phyloP scores from a whole-genome alignment of 441 rosid species.

The Metrosideros polymorpha region DNA sequence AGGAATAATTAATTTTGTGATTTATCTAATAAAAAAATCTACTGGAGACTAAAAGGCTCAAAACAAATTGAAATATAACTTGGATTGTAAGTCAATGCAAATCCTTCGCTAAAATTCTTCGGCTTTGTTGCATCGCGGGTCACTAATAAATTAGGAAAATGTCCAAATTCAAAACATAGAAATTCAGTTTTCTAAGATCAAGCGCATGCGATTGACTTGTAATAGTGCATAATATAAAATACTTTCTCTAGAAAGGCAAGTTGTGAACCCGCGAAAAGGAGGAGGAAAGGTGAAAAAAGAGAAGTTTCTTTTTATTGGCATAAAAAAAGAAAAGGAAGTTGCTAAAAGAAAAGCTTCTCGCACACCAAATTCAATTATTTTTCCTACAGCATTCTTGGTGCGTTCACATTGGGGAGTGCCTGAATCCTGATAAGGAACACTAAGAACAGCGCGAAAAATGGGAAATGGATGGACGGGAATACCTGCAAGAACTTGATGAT shows the following conservation, averaged over 20 bases:
- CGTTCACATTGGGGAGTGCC: background rate
- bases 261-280: background rate
- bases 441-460: background rate
- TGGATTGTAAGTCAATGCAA: background rate
- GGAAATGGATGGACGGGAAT: background rate
- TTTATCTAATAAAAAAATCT: background rate
- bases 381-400: background rate
- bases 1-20: background rate
- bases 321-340: background rate
- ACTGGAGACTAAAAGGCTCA: background rate
- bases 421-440: background rate
- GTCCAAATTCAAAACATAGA: background rate
- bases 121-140: background rate
- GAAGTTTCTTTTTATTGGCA: background rate
- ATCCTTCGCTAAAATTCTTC: background rate
- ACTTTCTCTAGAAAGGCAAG: background rate
- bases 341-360: background rate
- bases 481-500: slow-evolving; percentile 16
- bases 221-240: background rate
- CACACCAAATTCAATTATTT: background rate
- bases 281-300: background rate
- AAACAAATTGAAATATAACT: background rate
- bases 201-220: background rate
- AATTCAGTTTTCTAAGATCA: background rate
- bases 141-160: background rate